Percentiles rank a stretch among this genome's conserved stretches.
These are phyloP conservation scores for Starmerella cellae DNA, from an alignment of 805 yeast genomes.

Conservation along the genomic window DNA sequence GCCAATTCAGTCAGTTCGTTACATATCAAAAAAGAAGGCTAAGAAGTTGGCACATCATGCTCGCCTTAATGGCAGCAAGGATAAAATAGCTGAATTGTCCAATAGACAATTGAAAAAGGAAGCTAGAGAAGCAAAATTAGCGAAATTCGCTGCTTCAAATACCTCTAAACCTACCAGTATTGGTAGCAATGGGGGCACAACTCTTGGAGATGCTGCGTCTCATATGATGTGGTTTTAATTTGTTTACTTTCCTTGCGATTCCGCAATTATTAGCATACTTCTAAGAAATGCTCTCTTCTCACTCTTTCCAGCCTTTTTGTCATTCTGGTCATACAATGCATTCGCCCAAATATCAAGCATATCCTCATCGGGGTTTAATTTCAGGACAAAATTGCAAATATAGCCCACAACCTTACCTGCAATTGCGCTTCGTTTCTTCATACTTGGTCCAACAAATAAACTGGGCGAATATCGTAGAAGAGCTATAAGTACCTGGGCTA, in stretches of 20 bases:
- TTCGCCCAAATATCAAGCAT: constrained; percentile 14
- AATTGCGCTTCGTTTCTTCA: constrained; percentile 2
- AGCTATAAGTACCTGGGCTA: constrained; percentile 21
- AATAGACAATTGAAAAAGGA: constrained; percentile 18
- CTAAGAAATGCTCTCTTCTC: constrained; percentile 16
- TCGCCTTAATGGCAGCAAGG: constrained; percentile 6
- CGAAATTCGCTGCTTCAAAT: constrained; percentile 1
- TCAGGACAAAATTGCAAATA: constrained; percentile 8
- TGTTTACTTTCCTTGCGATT: background rate
- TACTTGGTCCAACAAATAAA: constrained; percentile 14
- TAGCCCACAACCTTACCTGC: constrained; percentile 1
- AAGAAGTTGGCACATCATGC: constrained; percentile 18
- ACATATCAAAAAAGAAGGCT: constrained; percentile 20
- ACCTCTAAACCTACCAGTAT: constrained; percentile 1
- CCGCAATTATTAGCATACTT: constrained; percentile 11
- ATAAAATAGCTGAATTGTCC: constrained; percentile 8
- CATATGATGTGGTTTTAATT: constrained; percentile 18
- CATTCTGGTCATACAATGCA: constrained; percentile 14
- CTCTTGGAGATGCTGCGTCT: constrained; percentile 20
- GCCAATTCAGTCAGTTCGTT: constrained; percentile 4
- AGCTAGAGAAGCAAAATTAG: constrained; percentile 13
- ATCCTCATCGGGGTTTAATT: constrained; percentile 1
- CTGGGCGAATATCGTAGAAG: constrained; percentile 16
- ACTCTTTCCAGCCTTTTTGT: constrained; percentile 11
- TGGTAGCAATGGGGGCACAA: constrained; percentile 18